Percentiles rank a stretch among this genome's conserved stretches.
Evolutionary conservation across 768 basidiomycete species (phyloP).

Genomic region (Cystobasidium onofrii): DNA sequence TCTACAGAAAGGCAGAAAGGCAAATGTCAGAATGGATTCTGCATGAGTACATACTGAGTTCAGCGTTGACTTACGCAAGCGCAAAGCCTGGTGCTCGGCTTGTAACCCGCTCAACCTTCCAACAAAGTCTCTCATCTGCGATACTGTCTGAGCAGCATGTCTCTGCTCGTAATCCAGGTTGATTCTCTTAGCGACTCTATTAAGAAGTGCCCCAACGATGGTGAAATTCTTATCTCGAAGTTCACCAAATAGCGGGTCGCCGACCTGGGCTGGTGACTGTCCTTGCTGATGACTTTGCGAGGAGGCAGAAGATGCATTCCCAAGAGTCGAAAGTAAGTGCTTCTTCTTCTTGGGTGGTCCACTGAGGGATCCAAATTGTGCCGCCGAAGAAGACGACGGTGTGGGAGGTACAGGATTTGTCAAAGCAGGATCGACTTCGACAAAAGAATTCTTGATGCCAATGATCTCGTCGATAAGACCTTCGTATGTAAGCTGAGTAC

Average conservation of each 20-base stretch:
- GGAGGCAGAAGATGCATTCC: slow-evolving; percentile 8
- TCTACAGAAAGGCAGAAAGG: slow-evolving; percentile 52
- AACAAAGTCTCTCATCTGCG: slow-evolving; percentile 87
- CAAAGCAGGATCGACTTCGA: slow-evolving; percentile 15
- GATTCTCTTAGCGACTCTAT: slow-evolving; percentile 68
- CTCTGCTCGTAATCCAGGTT: slow-evolving; percentile 86
- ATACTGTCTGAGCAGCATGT: slow-evolving; percentile 58
- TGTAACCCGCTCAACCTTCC: slow-evolving; percentile 88
- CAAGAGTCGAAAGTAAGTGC: slow-evolving; percentile 35
- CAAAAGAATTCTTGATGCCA: slow-evolving; percentile 61
- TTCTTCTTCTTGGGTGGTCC: neutral
- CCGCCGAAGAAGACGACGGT: neutral
- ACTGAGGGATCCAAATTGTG: neutral
- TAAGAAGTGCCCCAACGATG: slow-evolving; percentile 70
- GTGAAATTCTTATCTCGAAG: slow-evolving; percentile 88
- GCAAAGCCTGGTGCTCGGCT: slow-evolving; percentile 77
- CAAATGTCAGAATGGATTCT: too few species aligned
- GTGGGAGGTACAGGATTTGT: slow-evolving; percentile 13
- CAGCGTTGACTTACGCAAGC: slow-evolving; percentile 61
- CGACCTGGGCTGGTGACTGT: slow-evolving; percentile 49
- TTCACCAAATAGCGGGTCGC: slow-evolving; percentile 73
- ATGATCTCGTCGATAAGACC: slow-evolving; percentile 89
- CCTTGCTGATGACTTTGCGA: neutral
- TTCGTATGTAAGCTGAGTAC: slow-evolving; percentile 93
- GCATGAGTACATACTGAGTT: neutral